These are phyloP conservation scores for Syzygium grande DNA, from an alignment of 345 rosid genomes.

Conservation along the genomic window DNA sequence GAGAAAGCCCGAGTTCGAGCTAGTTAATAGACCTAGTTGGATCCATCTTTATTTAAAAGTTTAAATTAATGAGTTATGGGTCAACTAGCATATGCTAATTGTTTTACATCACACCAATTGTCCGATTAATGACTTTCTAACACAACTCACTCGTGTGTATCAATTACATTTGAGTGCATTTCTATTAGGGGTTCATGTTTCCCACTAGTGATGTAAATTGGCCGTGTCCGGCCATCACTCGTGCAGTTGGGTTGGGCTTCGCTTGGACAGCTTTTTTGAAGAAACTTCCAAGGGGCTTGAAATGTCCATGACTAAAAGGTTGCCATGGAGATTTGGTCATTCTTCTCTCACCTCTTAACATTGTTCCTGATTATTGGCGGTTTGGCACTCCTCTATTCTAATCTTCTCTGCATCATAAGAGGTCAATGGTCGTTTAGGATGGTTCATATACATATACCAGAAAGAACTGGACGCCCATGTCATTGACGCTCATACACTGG, in stretches of 20 bases:
- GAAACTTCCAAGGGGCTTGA: background rate
- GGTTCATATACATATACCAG: background rate
- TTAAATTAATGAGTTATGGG: background rate
- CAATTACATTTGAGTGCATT: too few relatives aligned
- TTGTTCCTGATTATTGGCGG: background rate
- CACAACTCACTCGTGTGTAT: too few relatives aligned
- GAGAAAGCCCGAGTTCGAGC: background rate
- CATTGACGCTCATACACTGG: background rate
- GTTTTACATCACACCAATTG: fast-evolving
- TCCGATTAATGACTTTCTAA: background rate
- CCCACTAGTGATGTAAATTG: background rate
- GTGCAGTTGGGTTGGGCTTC: background rate
- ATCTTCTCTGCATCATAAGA: background rate
- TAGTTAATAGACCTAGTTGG: fast-evolving
- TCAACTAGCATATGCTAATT: background rate
- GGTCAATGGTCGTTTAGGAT: background rate
- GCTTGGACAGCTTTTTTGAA: background rate
- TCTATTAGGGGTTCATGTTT: background rate
- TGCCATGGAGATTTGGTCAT: background rate
- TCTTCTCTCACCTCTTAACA: background rate
- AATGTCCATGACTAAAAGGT: background rate
- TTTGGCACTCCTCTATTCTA: background rate
- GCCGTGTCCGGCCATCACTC: background rate
- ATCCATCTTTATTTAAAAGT: fast-evolving
- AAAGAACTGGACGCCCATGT: background rate